Evolutionary conservation across 257 asterid genomes (phyloP).

Genomic region (Primulina tabacum): DNA sequence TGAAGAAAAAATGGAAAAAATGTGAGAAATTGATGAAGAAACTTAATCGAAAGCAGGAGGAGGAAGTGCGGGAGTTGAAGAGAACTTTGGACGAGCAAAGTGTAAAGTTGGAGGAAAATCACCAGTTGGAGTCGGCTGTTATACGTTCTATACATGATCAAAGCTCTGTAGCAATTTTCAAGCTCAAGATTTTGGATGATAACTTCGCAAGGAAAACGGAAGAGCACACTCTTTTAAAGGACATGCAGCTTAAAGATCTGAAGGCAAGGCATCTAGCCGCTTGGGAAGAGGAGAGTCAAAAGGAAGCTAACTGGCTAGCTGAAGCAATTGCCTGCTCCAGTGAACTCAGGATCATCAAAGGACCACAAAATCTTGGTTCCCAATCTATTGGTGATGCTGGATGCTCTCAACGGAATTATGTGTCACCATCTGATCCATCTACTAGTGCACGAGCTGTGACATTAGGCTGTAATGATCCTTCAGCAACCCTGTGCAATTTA

Average conservation of each 20-base stretch:
- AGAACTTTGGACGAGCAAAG: constrained; percentile 41
- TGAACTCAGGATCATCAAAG: too few species aligned
- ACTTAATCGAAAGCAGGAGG: constrained; percentile 18
- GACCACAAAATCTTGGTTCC: too few species aligned
- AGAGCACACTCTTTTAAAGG: constrained; percentile 37
- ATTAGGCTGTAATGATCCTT: constrained; percentile 21
- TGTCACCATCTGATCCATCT: constrained; percentile 12
- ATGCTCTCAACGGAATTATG: too few species aligned
- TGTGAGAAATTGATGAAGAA: constrained; percentile 45
- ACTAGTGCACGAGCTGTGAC: constrained; percentile 27
- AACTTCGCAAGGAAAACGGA: constrained; percentile 35
- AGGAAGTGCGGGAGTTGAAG: constrained; percentile 28
- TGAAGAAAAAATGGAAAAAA: constrained; percentile 30
- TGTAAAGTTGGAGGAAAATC: constrained; percentile 31
- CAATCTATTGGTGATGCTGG: too few species aligned
- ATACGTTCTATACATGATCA: constrained; percentile 31
- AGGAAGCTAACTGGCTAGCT: constrained; percentile 30
- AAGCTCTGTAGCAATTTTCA: constrained; percentile 28
- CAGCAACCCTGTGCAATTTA: constrained; percentile 21
- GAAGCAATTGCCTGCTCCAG: too few species aligned
- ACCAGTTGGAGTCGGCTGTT: constrained; percentile 37
- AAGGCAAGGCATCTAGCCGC: constrained; percentile 44
- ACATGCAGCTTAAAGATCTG: constrained; percentile 36
- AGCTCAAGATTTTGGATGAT: constrained; percentile 36
- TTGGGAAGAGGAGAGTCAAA: constrained; percentile 37